A percentile compares a stretch with the other conserved stretches of the same genome.
Evolutionary conservation across 1,284 basidiomycete species (phyloP).

Genomic region (Austroboletus novae-zelandiae): DNA sequence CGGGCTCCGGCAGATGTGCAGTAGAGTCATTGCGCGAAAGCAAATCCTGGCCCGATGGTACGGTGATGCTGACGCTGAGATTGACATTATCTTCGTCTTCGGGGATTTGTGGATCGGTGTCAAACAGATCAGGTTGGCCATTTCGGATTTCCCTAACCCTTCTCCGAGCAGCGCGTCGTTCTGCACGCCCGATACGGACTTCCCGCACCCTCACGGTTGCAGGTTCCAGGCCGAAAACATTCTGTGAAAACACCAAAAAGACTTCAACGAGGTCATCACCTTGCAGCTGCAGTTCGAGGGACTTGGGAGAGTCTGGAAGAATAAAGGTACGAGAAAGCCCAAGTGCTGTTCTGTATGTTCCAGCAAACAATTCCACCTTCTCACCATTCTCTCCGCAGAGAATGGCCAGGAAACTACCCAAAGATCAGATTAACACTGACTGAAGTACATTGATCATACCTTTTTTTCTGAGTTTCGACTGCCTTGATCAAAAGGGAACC

Average conservation of each 20-base stretch:
- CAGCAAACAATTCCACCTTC: conserved; percentile 87
- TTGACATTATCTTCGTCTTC: conserved; percentile 60
- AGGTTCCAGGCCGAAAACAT: conserved; percentile 85
- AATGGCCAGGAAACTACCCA: conserved; percentile 78
- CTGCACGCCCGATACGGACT: conserved; percentile 82
- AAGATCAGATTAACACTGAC: conserved; percentile 5
- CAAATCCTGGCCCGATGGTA: conserved; percentile 34
- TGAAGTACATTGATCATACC: conserved; percentile 42
- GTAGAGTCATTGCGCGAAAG: conserved; percentile 26
- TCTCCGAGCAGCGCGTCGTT: conserved; percentile 76
- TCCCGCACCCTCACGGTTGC: conserved; percentile 89
- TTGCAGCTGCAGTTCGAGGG: conserved; percentile 83
- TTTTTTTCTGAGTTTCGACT: conserved; percentile 84
- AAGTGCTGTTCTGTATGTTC: conserved; percentile 76
- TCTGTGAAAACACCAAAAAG: conserved; percentile 83
- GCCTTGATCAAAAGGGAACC: conserved; percentile 78
- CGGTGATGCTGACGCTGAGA: conserved; percentile 60
- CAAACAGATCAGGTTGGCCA: conserved; percentile 44
- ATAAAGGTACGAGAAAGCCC: conserved; percentile 84
- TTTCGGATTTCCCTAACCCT: conserved; percentile 63
- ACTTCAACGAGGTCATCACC: conserved; percentile 88
- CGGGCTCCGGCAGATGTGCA: conserved; percentile 24
- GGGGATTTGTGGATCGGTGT: conserved; percentile 43
- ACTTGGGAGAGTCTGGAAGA: conserved; percentile 81
- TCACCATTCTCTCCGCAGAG: conserved; percentile 90